A percentile compares a stretch with the other conserved stretches of the same genome.
phyloP scores from a whole-genome alignment of 2,329 filamentous ascomycete genomes.

The Fusarium sp. region DNA sequence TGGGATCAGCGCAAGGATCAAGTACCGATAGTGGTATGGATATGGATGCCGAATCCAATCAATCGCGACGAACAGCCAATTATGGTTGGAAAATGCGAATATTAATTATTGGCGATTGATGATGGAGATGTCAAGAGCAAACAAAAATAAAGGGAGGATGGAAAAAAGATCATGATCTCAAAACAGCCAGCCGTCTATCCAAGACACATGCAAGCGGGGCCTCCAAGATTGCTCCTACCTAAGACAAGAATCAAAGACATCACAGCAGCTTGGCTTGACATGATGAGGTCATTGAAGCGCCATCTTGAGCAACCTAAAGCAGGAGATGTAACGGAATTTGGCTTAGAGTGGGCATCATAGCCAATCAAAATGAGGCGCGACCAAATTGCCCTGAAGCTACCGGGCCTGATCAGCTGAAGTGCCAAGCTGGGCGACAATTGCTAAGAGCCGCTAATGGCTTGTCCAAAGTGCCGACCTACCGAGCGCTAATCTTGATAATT shows the following conservation, averaged over 20 bases:
- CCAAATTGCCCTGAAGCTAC: not conserved
- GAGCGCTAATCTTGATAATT: conserved; percentile 12
- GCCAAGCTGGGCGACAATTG: conserved; percentile 5
- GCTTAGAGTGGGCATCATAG: not conserved
- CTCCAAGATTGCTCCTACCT: conserved; percentile 25
- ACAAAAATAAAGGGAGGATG: not conserved
- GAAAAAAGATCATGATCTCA: conserved; percentile 9
- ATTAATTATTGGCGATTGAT: not conserved
- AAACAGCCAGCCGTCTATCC: not conserved
- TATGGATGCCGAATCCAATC: not conserved
- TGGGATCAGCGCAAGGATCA: conserved; percentile 32
- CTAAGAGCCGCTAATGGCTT: conserved; percentile 35
- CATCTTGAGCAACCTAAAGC: conserved; percentile 11
- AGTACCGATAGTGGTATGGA: not conserved
- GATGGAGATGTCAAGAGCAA: not conserved
- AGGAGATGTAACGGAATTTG: conserved; percentile 11
- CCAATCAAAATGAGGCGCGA: not conserved
- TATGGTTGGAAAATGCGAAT: not conserved
- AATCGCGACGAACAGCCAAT: conserved; percentile 5
- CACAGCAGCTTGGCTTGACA: conserved; percentile 26
- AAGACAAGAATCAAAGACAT: conserved; percentile 32
- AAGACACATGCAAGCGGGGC: conserved; percentile 21
- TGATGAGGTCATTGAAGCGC: conserved; percentile 35
- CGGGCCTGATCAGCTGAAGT: conserved; percentile 29
- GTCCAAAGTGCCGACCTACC: conserved; percentile 33